Evolutionary conservation across 805 yeast genomes (phyloP).

Genomic region (Candida ortonii): DNA sequence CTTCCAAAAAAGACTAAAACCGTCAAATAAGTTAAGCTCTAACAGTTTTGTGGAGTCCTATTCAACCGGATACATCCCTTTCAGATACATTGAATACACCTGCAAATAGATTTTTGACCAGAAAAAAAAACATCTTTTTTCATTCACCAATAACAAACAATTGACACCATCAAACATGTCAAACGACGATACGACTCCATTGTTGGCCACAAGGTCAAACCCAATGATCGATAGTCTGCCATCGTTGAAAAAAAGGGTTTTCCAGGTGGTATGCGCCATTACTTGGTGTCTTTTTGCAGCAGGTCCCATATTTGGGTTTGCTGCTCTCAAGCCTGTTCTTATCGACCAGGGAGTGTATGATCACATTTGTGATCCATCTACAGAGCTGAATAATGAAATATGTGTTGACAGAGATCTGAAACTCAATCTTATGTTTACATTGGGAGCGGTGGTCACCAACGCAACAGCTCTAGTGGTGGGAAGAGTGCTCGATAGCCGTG

Average conservation of each 20-base stretch:
- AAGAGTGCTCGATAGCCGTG: conserved; percentile 67
- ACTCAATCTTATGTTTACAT: conserved; percentile 77
- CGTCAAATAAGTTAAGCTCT: too few species aligned
- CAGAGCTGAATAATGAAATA: conserved; percentile 2
- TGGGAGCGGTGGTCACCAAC: conserved; percentile 85
- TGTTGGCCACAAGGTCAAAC: conserved; percentile 13
- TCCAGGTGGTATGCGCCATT: conserved; percentile 72
- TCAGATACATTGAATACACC: too few species aligned
- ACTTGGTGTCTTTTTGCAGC: conserved; percentile 88
- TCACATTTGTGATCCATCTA: conserved; percentile 47
- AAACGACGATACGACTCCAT: conserved; percentile 26
- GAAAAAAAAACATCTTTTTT: too few species aligned
- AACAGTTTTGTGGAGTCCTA: too few species aligned
- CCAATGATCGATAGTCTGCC: conserved; percentile 19
- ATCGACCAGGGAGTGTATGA: conserved; percentile 74
- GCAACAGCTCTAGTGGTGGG: conserved; percentile 83
- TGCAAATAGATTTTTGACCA: too few species aligned
- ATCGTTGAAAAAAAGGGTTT: conserved; percentile 31
- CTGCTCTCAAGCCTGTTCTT: conserved; percentile 85
- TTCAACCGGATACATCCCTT: too few species aligned
- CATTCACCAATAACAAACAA: too few species aligned
- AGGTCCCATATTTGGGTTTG: conserved; percentile 93
- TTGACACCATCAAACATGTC: conserved; percentile 17
- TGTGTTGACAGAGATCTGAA: conserved; percentile 82
- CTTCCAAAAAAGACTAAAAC: too few species aligned